These are phyloP conservation scores for Trichophyton simii DNA, from an alignment of 2,329 filamentous ascomycete species.

Conservation along the genomic window DNA sequence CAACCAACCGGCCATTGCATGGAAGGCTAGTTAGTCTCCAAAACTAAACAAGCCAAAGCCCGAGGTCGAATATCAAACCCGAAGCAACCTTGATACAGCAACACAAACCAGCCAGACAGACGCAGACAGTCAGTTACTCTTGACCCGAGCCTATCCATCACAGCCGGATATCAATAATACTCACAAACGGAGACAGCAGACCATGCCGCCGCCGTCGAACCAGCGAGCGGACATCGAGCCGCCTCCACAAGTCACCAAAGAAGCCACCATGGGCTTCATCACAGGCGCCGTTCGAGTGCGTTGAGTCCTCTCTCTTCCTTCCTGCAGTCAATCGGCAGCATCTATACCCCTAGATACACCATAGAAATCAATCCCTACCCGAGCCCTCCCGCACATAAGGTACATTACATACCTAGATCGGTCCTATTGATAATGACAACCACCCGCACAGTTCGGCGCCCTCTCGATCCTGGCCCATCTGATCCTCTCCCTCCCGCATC, in stretches of 20 bases:
- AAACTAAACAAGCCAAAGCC: no score
- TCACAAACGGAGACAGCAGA: background rate
- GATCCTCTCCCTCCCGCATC: conserved; percentile 32
- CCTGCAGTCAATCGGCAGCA: background rate
- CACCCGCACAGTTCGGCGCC: conserved; percentile 29
- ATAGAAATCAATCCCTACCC: no score
- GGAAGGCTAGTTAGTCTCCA: no score
- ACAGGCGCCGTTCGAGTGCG: conserved; percentile 33
- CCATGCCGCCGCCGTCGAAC: conserved; percentile 32
- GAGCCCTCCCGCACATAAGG: no score
- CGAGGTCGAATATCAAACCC: no score
- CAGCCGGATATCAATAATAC: background rate
- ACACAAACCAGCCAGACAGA: background rate
- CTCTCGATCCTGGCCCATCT: conserved; percentile 36
- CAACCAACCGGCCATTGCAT: background rate
- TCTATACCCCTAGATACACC: background rate
- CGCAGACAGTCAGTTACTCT: background rate
- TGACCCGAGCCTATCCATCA: background rate
- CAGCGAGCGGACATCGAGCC: conserved; percentile 30
- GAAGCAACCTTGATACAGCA: background rate
- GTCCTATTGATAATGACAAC: background rate
- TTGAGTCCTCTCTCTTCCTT: conserved; percentile 6
- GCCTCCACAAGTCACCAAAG: conserved; percentile 30
- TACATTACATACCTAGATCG: no score
- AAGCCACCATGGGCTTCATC: conserved; percentile 32